phyloP scores from a whole-genome alignment of 176 grass and related monocot genomes.

The Echinochloa phyllopogon region DNA sequence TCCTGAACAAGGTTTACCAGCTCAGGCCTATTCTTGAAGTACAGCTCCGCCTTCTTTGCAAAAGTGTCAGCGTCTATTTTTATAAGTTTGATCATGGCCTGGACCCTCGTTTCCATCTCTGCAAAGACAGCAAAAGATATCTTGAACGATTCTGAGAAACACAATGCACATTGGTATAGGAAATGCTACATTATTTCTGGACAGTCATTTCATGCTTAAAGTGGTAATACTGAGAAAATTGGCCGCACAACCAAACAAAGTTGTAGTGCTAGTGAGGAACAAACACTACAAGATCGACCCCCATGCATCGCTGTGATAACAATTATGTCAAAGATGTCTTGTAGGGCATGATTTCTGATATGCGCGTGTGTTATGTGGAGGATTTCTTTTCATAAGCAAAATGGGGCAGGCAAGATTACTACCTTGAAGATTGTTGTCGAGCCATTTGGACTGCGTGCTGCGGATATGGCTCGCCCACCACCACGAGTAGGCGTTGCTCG shows the following conservation, averaged over 20 bases:
- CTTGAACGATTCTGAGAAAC: neutral
- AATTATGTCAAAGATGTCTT: neutral
- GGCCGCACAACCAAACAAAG: neutral
- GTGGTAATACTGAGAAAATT: neutral
- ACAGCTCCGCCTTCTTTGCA: constrained; percentile 73
- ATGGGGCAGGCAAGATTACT: neutral
- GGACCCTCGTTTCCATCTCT: constrained; percentile 80
- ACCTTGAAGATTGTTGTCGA: constrained; percentile 64
- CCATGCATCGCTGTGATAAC: neutral
- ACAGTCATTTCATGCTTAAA: constrained; percentile 25
- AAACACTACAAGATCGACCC: neutral
- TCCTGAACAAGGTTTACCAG: constrained; percentile 71
- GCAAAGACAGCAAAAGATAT: neutral
- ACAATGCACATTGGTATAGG: neutral
- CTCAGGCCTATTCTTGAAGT: constrained; percentile 70
- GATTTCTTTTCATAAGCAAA: neutral
- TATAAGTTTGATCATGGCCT: constrained; percentile 77
- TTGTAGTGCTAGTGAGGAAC: neutral
- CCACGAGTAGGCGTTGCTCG: constrained; percentile 75
- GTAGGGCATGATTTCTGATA: neutral
- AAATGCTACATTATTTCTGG: neutral
- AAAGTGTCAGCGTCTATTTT: constrained; percentile 75
- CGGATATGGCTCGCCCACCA: constrained; percentile 74
- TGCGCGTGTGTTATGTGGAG: neutral
- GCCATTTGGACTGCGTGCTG: constrained; percentile 67